These are phyloP conservation scores for Pythium scleroteichum DNA, from an alignment of 352 stramenopile species.

Conservation along the genomic window DNA sequence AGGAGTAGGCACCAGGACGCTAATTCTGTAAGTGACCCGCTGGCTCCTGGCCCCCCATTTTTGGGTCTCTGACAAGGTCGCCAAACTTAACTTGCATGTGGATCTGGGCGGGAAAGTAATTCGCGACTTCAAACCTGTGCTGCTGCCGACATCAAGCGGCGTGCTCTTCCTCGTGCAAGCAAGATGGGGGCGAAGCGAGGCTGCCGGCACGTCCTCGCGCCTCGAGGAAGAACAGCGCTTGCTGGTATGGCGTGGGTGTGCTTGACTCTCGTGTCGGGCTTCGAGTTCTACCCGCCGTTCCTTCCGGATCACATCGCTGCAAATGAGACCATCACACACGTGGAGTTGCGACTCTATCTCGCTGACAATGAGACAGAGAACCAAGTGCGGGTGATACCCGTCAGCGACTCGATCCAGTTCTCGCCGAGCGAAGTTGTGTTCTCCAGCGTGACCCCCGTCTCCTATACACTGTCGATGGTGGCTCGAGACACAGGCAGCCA, in stretches of 20 bases:
- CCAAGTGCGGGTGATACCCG: conserved; percentile 37
- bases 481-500: conserved; percentile 24
- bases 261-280: not conserved
- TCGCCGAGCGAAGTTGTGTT: conserved; percentile 26
- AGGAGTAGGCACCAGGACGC: not conserved
- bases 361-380: conserved; percentile 3
- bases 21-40: conserved; percentile 21
- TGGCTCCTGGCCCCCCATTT: not conserved
- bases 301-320: conserved; percentile 35
- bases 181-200: too few relatives aligned
- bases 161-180: too few relatives aligned
- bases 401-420: conserved; percentile 36
- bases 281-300: conserved; percentile 37
- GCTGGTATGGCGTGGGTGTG: not conserved
- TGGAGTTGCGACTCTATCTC: conserved; percentile 52
- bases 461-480: conserved; percentile 15
- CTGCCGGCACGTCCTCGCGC: too few relatives aligned
- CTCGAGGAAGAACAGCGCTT: not conserved
- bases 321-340: conserved; percentile 34
- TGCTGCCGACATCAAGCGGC: too few relatives aligned
- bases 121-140: too few relatives aligned
- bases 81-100: conserved; percentile 6
- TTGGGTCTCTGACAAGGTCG: not conserved
- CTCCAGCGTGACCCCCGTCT: not conserved
- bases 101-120: not conserved